Evolutionary conservation across 1,139 yeast species (phyloP), one percentile per base, ranked within the genome.

Genomic region (Debaryomycetaceae sp.): DNA sequence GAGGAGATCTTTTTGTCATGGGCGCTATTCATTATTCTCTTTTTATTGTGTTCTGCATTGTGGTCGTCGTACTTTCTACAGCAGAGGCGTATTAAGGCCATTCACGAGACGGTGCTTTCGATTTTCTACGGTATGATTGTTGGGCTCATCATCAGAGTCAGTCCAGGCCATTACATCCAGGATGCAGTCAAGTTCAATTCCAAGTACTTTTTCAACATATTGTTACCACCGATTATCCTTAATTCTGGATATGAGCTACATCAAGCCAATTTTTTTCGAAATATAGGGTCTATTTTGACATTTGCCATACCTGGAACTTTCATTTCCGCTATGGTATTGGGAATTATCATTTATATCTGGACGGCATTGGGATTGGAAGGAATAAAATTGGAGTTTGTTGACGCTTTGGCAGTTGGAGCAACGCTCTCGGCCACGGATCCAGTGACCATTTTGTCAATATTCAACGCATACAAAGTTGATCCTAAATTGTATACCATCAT

Each of bases 231-330:
- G 1, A 94, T 94, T 59, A 94, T 94, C 50, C 70, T 94, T 49
- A 94, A 92, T 56, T 88, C 96, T 5, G 99, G 99, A 7, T 94
- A 92, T 59, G 98, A 94, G 62, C 70, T 94, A 48, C 95, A 92
- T 59, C 98, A 92, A 64, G 95, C 87, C 24, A 91, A 92, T 60
- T 94, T 94, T 63, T 94, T 94, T 62, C 75, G 91, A 50, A 94
- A 94, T 59, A 81, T 92, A 37, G 95, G 95, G 1, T 83, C 96
- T 3, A 92, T 94, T 44, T 66, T 94, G 50, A 86, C 91, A 4
- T 94, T 92, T 71, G 99, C 99, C 32, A 91, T 94, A 41, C 96
- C 96, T 0, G 99, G 99, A 2, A 94, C 99, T 0, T 87, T 92
- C 52, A 79, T 94, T 30, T 87, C 95, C 30, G 87, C 98, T 0